Percentiles rank a stretch among this genome's conserved stretches.
Evolutionary conservation across 2,329 filamentous ascomycete genomes (phyloP).

Genomic region (Penicillium verrucosum): DNA sequence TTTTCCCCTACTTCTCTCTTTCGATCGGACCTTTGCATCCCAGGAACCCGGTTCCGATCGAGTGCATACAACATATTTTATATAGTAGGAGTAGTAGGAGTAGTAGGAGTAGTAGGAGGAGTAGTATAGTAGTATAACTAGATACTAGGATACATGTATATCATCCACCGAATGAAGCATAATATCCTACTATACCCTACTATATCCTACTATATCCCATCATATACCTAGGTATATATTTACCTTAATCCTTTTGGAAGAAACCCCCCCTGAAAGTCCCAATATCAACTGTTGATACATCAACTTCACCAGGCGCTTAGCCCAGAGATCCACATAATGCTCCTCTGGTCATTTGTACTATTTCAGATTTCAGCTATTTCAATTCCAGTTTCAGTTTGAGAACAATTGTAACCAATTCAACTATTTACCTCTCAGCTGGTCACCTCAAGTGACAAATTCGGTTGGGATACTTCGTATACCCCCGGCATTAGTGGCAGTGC

Average conservation of each 20-base stretch:
- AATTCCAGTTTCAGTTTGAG: background rate
- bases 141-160: background rate
- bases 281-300: conserved; percentile 4
- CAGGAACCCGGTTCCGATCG: conserved; percentile 17
- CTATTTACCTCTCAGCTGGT: background rate
- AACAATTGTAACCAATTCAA: background rate
- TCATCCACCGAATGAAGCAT: background rate
- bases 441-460: background rate
- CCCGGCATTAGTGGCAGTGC: background rate
- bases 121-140: too few species aligned
- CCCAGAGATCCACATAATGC: background rate
- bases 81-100: background rate
- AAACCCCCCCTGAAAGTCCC: background rate
- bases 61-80: background rate
- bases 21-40: conserved; percentile 12
- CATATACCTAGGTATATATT: too few species aligned
- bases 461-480: background rate
- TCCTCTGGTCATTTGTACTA: background rate
- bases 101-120: background rate
- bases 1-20: background rate
- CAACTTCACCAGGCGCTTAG: background rate
- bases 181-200: background rate
- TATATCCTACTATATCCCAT: background rate
- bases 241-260: background rate
- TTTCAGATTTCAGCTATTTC: background rate